Conservation (phyloP, 2,329 filamentous ascomycete species). For the Alternaria sp. region DNA sequence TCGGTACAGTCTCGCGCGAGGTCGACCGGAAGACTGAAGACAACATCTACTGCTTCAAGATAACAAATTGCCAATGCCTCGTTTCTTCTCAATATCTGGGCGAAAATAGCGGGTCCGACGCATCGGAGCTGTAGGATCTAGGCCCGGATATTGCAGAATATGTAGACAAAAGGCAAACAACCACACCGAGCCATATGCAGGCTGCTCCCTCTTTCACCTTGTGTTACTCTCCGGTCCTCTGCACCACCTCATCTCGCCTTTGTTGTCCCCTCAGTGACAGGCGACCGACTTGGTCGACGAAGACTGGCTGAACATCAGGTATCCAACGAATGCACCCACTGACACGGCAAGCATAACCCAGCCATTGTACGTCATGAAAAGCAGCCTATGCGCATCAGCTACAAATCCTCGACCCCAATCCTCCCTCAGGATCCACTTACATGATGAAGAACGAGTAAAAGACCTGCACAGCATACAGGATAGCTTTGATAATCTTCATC, state of each 20-base stretch:
- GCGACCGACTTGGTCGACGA: slow-evolving; percentile 84
- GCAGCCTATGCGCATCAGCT: slow-evolving; percentile 69
- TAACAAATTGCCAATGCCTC: neutral
- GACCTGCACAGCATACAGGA: slow-evolving; percentile 89
- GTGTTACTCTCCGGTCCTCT: neutral
- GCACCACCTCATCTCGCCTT: neutral
- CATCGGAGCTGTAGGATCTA: neutral
- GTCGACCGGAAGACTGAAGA: neutral
- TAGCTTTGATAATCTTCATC: slow-evolving; percentile 79
- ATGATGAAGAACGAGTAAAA: slow-evolving; percentile 99
- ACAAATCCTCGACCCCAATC: neutral
- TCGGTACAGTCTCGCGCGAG: slow-evolving; percentile 23
- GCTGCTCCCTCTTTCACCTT: neutral
- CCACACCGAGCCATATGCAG: neutral
- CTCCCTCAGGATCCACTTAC: slow-evolving; percentile 66
- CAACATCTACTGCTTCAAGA: neutral
- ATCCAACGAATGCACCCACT: slow-evolving; percentile 87
- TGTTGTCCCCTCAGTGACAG: slow-evolving; percentile 71
- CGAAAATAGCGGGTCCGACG: neutral
- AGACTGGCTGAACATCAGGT: slow-evolving; percentile 76
- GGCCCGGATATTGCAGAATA: slow-evolving; percentile 21
- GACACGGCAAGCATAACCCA: slow-evolving; percentile 95
- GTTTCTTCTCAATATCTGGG: neutral
- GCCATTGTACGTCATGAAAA: slow-evolving; percentile 99
- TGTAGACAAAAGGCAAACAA: neutral